Conservation (phyloP, 768 basidiomycete genomes). For the Phaeolepiota aurea region DNA sequence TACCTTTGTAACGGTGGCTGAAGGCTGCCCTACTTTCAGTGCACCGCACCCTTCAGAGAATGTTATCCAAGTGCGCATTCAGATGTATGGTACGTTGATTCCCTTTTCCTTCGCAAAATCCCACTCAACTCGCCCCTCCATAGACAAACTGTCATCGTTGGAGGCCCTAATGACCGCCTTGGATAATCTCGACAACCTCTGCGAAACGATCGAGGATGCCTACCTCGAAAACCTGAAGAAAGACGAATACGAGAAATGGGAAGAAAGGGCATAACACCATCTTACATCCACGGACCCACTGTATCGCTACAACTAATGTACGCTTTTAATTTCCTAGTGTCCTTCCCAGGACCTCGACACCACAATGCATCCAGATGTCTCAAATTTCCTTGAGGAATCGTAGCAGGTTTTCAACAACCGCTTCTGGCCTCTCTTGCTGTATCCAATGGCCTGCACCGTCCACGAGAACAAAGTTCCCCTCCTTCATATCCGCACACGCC, state of each 20-base stretch:
- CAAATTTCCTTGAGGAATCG: conserved; percentile 23
- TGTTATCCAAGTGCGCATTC: conserved; percentile 93
- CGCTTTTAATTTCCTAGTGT: background rate
- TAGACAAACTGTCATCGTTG: conserved; percentile 84
- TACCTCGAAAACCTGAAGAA: conserved; percentile 53
- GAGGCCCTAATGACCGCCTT: conserved; percentile 73
- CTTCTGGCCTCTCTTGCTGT: conserved; percentile 44
- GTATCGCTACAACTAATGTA: background rate
- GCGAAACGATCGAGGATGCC: conserved; percentile 57
- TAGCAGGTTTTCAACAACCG: conserved; percentile 29
- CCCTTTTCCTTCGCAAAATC: background rate
- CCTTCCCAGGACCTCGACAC: background rate
- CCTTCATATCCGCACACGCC: conserved; percentile 24
- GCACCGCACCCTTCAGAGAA: conserved; percentile 96
- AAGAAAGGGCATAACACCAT: conserved; percentile 47
- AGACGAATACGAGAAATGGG: conserved; percentile 57
- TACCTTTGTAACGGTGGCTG: no score
- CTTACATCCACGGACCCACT: background rate
- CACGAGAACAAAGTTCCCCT: conserved; percentile 42
- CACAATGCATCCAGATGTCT: background rate
- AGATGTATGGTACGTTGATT: conserved; percentile 87
- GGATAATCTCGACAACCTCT: conserved; percentile 69
- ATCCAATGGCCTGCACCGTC: conserved; percentile 58
- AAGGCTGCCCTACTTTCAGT: conserved; percentile 27
- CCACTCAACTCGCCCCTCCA: background rate